Evolutionary conservation across 345 rosid species (phyloP).

Genomic region (Sonneratia alba): DNA sequence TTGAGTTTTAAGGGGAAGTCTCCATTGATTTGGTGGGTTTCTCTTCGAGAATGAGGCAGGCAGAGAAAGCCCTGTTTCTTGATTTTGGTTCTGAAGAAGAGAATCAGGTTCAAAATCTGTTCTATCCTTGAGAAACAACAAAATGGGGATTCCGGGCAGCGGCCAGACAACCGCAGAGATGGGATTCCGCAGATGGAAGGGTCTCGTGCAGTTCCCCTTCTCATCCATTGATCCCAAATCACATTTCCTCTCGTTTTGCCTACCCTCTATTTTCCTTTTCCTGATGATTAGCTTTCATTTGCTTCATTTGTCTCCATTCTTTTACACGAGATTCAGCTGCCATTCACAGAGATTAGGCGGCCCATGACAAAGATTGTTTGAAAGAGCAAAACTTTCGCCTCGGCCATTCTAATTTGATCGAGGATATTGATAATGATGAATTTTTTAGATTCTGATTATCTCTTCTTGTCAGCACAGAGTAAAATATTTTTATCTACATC

Average conservation of each 20-base stretch:
- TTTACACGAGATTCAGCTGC: background rate
- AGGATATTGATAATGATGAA: too few species aligned
- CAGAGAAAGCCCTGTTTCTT: constrained; percentile 22
- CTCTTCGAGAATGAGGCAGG: constrained; percentile 25
- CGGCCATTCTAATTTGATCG: too few species aligned
- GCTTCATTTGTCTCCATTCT: background rate
- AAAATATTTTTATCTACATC: too few species aligned
- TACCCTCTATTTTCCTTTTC: background rate
- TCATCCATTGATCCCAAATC: constrained; percentile 51
- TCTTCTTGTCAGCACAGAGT: too few species aligned
- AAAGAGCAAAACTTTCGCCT: too few species aligned
- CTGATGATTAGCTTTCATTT: background rate
- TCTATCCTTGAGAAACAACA: background rate
- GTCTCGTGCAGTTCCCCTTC: constrained; percentile 15
- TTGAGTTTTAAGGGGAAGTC: constrained; percentile 12
- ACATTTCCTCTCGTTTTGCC: constrained; percentile 13
- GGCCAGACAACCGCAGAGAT: constrained; percentile 69
- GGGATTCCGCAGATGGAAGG: constrained; percentile 43
- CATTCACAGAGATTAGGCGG: background rate
- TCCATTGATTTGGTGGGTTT: constrained; percentile 9
- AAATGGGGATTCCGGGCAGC: constrained; percentile 18
- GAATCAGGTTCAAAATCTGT: background rate
- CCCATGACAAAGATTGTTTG: too few species aligned
- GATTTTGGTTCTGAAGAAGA: constrained; percentile 1
- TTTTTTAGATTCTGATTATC: too few species aligned